A percentile compares a stretch with the other conserved stretches of the same genome.
Conservation (phyloP, 2,329 filamentous ascomycete genomes). For the Tolypocladium album region DNA sequence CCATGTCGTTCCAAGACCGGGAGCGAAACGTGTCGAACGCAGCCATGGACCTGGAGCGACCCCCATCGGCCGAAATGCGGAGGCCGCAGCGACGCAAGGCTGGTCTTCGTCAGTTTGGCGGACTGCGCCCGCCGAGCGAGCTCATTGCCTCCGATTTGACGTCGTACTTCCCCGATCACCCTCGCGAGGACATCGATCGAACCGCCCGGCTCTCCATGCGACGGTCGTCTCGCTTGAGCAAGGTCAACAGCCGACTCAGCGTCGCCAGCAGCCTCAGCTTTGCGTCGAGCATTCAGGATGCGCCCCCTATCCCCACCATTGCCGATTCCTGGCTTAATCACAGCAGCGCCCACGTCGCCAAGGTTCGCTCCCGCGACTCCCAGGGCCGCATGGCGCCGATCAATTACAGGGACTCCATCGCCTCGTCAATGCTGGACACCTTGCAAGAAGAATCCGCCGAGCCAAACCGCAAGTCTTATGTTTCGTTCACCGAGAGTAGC, state of each 20-base stretch:
- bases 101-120: conserved; percentile 73
- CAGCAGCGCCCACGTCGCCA: conserved; percentile 25
- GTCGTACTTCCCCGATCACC: conserved; percentile 94
- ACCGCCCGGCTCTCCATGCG: conserved; percentile 89
- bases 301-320: conserved; percentile 89
- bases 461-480: conserved; percentile 87
- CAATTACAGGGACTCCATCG: conserved; percentile 72
- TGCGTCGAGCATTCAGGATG: conserved; percentile 84
- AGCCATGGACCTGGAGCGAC: conserved; percentile 46
- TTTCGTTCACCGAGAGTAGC: conserved; percentile 71
- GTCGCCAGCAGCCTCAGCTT: conserved; percentile 90
- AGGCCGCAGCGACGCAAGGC: conserved; percentile 36
- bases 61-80: conserved; percentile 35
- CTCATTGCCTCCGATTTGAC: conserved; percentile 93
- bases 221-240: conserved; percentile 81
- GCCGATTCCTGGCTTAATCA: conserved; percentile 80
- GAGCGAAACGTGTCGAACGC: conserved; percentile 55
- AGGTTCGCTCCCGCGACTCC: conserved; percentile 32
- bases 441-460: conserved; percentile 86
- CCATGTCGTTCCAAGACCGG: conserved; percentile 60
- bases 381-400: conserved; percentile 30
- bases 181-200: conserved; percentile 87
- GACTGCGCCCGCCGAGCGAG: conserved; percentile 87
- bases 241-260: conserved; percentile 84
- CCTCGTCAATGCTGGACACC: conserved; percentile 80